A percentile compares a stretch with the other conserved stretches of the same genome.
Evolutionary conservation across 1,139 yeast species (phyloP).

Genomic region (Meyerozyma sp.): DNA sequence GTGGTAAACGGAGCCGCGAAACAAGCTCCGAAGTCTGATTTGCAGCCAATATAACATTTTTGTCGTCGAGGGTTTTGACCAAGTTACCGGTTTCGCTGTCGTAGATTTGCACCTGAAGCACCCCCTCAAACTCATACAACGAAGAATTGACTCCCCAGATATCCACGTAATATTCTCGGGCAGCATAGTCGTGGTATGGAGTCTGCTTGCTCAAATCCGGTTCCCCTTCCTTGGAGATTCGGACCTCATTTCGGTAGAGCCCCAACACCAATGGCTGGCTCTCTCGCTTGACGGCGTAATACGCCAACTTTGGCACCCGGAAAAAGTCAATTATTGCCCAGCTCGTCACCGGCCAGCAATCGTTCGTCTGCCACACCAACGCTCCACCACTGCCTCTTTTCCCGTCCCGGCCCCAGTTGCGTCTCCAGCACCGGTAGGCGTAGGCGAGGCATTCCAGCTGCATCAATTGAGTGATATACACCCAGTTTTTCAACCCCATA

Average conservation of each 20-base stretch:
- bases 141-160: constrained; percentile 40
- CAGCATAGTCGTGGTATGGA: constrained; percentile 17
- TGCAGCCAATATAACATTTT: constrained; percentile 17
- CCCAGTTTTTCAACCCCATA: constrained; percentile 35
- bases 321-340: constrained; percentile 43
- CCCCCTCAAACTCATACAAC: constrained; percentile 13
- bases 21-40: constrained; percentile 31
- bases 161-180: constrained; percentile 22
- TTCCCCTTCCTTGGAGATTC: constrained; percentile 10
- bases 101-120: constrained; percentile 23
- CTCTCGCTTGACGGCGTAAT: constrained; percentile 42
- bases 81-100: constrained; percentile 25
- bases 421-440: constrained; percentile 43
- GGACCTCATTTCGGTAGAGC: constrained; percentile 22
- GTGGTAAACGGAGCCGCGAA: constrained; percentile 10
- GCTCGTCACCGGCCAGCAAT: constrained; percentile 47
- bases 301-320: constrained; percentile 37
- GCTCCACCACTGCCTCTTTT: constrained; percentile 34
- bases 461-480: constrained; percentile 45
- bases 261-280: constrained; percentile 30
- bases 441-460: constrained; percentile 45
- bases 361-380: constrained; percentile 48
- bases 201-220: constrained; percentile 7
- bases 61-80: constrained; percentile 11
- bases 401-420: constrained; percentile 28